Evolutionary conservation across 1,139 yeast species (phyloP).

Genomic region (Debaryomyces nepalensis): DNA sequence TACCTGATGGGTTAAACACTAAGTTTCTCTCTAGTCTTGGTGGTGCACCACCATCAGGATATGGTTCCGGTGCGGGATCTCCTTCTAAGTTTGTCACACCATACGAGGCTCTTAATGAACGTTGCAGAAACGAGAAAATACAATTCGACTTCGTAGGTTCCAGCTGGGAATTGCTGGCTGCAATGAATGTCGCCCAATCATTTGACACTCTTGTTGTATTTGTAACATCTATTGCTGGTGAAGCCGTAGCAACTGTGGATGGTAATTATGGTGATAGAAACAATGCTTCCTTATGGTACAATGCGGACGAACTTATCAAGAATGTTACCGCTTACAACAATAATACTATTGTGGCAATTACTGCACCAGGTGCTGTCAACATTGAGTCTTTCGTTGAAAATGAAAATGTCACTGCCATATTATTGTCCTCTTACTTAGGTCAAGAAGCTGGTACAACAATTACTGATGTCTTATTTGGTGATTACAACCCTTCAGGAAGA

Average conservation of each 20-base stretch:
- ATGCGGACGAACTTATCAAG: conserved; percentile 13
- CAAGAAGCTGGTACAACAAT: conserved; percentile 30
- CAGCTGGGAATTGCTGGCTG: conserved; percentile 1
- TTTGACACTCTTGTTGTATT: conserved; percentile 49
- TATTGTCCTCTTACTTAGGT: conserved; percentile 16
- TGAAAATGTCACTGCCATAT: conserved; percentile 11
- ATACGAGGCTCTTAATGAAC: not conserved
- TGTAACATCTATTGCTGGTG: conserved; percentile 52
- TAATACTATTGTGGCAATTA: conserved; percentile 12
- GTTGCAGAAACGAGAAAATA: conserved; percentile 5
- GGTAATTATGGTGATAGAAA: conserved; percentile 57
- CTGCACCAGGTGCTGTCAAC: conserved; percentile 7
- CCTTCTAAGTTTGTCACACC: conserved; percentile 5
- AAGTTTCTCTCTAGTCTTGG: not conserved
- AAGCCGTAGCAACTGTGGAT: conserved; percentile 54
- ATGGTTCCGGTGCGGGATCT: conserved; percentile 12
- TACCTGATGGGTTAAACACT: conserved; percentile 4
- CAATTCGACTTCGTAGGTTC: conserved; percentile 8
- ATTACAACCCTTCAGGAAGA: conserved; percentile 30
- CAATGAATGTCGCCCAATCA: conserved; percentile 1
- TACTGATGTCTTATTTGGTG: conserved; percentile 34
- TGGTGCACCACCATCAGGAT: conserved; percentile 11
- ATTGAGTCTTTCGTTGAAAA: conserved; percentile 9
- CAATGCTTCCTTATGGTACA: conserved; percentile 54
- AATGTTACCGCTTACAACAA: conserved; percentile 7